phyloP scores from a whole-genome alignment of 768 basidiomycete genomes.

The Xerocomus brunneocitrinus region DNA sequence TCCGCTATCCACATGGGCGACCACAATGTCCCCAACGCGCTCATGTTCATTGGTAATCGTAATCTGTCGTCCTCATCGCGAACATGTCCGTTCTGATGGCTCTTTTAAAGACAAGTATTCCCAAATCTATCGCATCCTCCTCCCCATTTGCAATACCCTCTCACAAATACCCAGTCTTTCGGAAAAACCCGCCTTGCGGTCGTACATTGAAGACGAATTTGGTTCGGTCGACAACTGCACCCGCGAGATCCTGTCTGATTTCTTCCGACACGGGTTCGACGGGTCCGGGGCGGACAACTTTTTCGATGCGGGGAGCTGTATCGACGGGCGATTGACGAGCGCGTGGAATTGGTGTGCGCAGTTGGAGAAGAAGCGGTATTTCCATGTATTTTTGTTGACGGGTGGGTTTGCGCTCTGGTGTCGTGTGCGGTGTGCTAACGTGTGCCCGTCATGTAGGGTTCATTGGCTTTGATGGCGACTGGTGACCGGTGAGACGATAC shows the following conservation, averaged over 20 bases:
- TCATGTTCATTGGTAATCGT: conserved; percentile 75
- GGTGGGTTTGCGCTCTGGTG: conserved; percentile 40
- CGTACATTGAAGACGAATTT: conserved; percentile 80
- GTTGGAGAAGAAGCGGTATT: conserved; percentile 83
- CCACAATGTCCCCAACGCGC: conserved; percentile 55
- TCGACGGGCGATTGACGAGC: conserved; percentile 81
- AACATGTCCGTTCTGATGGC: background rate
- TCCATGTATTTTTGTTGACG: conserved; percentile 71
- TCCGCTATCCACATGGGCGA: conserved; percentile 90
- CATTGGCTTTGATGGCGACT: conserved; percentile 81
- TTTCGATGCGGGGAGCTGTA: conserved; percentile 81
- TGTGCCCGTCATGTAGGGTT: conserved; percentile 47
- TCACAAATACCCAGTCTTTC: conserved; percentile 63
- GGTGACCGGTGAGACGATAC: conserved; percentile 40
- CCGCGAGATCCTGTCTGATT: conserved; percentile 73
- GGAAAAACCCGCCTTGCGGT: conserved; percentile 63
- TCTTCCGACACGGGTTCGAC: conserved; percentile 86
- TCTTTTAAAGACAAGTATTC: conserved; percentile 68
- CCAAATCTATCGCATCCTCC: conserved; percentile 84
- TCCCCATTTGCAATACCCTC: conserved; percentile 82
- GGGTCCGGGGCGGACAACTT: conserved; percentile 90
- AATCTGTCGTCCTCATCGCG: background rate
- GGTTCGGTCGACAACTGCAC: conserved; percentile 67
- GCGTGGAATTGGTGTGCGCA: conserved; percentile 91
- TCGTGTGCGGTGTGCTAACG: background rate